Evolutionary conservation across 208 protist genomes (phyloP).

Genomic region (Wallacemonas sp.): DNA sequence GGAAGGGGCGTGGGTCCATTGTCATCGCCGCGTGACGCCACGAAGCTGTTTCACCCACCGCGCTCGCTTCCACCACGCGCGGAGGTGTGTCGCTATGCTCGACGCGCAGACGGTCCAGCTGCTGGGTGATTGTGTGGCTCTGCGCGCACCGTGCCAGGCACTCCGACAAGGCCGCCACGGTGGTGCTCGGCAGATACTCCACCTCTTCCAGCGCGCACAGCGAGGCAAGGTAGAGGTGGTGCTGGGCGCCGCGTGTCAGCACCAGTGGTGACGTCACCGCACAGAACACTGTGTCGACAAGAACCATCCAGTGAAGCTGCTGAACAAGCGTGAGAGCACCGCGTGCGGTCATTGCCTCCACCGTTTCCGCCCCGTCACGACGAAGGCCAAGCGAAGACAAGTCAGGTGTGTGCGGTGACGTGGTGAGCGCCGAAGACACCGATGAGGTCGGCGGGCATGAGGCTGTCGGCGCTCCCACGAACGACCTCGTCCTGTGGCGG

Average conservation of each 20-base stretch:
- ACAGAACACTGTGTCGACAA: not conserved
- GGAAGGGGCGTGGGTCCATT: conserved; percentile 4
- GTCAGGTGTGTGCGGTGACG: not conserved
- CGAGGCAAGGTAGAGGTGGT: conserved; percentile 36
- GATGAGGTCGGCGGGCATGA: not conserved
- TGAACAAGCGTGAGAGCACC: not conserved
- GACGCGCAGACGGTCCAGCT: conserved; percentile 1
- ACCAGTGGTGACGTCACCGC: not conserved
- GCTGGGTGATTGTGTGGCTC: conserved; percentile 25
- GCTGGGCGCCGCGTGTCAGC: conserved; percentile 12
- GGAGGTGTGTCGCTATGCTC: not conserved
- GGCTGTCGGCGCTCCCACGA: not conserved
- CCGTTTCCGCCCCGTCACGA: not conserved
- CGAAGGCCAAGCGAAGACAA: not conserved
- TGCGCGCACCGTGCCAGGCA: conserved; percentile 48
- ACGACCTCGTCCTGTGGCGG: not conserved
- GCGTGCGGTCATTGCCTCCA: not conserved
- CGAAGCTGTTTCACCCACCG: not conserved
- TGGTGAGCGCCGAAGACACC: not conserved
- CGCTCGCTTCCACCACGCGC: not conserved
- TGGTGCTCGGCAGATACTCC: conserved; percentile 45
- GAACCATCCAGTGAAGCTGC: conserved; percentile 7
- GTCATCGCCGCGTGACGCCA: no score
- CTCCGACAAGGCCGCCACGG: conserved; percentile 36
- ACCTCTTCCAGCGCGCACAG: conserved; percentile 42